phyloP scores from a whole-genome alignment of 1,139 yeast genomes.

The Diutina scorzettiae region DNA sequence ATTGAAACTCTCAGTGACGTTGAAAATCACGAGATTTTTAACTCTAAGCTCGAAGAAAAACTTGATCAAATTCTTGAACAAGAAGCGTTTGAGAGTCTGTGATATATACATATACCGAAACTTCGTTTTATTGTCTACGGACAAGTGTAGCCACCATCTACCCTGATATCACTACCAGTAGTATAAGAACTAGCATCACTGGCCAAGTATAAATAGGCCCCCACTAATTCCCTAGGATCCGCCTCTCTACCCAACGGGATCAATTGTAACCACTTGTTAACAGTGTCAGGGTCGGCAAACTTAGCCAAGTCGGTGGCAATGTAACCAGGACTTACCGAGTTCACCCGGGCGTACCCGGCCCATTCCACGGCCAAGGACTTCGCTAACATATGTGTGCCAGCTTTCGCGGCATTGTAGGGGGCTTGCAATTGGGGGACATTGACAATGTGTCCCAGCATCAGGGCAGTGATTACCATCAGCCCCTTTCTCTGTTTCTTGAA shows the following conservation, averaged over 20 bases:
- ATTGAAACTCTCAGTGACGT: too few relatives aligned
- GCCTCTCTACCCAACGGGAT: constrained; percentile 77
- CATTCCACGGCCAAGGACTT: constrained; percentile 76
- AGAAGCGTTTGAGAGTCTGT: too few relatives aligned
- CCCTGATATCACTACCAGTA: constrained; percentile 39
- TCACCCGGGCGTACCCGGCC: constrained; percentile 71
- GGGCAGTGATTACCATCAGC: constrained; percentile 65
- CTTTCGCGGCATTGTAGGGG: constrained; percentile 78
- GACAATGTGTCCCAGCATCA: constrained; percentile 78
- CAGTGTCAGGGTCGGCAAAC: constrained; percentile 34
- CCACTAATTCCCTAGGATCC: constrained; percentile 68
- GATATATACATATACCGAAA: too few relatives aligned
- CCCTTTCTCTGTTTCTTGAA: constrained; percentile 62
- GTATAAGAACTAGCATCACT: constrained; percentile 51
- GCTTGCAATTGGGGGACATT: constrained; percentile 79
- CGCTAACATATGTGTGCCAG: constrained; percentile 72
- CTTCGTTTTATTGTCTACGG: too few relatives aligned
- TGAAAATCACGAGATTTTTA: too few relatives aligned
- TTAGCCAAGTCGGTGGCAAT: constrained; percentile 55
- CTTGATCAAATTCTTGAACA: too few relatives aligned
- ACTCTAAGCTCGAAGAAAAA: too few relatives aligned
- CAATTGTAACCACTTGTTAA: constrained; percentile 48
- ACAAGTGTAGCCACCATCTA: constrained; percentile 40
- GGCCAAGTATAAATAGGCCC: constrained; percentile 70
- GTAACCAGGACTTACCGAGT: constrained; percentile 75